phyloP scores from a whole-genome alignment of 1,284 basidiomycete genomes.

The Sanghuangporus weigelae region DNA sequence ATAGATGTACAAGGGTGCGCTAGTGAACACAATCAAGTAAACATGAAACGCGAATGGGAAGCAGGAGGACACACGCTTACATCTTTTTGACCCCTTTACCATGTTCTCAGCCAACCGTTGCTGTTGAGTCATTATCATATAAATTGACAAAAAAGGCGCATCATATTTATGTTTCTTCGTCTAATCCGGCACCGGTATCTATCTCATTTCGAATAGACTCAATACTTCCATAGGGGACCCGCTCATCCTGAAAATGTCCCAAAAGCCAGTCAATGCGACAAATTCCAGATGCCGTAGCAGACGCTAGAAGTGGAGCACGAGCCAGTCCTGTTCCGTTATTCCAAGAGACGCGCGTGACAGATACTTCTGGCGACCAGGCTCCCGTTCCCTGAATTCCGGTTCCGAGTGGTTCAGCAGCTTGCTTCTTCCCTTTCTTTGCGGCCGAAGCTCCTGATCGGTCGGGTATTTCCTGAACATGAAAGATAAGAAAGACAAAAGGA shows the following conservation, averaged over 20 bases:
- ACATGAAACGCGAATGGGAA: too few species aligned
- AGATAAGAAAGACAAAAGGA: conserved; percentile 33
- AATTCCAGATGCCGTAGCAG: conserved; percentile 76
- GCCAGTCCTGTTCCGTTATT: conserved; percentile 68
- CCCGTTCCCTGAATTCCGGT: conserved; percentile 35
- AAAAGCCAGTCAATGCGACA: conserved; percentile 76
- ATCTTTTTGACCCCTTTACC: not conserved
- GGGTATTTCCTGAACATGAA: conserved; percentile 33
- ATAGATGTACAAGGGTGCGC: too few species aligned
- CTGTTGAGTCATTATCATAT: too few species aligned
- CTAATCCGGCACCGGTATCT: conserved; percentile 7
- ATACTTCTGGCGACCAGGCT: conserved; percentile 73
- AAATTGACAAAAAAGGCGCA: not conserved
- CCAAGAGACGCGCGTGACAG: conserved; percentile 76
- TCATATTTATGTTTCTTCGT: conserved; percentile 4
- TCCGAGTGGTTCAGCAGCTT: conserved; percentile 23
- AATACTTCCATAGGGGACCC: conserved; percentile 54
- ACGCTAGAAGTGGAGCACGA: conserved; percentile 65
- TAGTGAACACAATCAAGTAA: too few species aligned
- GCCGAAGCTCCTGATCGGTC: conserved; percentile 25
- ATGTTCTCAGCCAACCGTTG: not conserved
- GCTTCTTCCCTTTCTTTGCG: conserved; percentile 26
- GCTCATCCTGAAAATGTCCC: conserved; percentile 61
- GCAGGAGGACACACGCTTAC: too few species aligned
- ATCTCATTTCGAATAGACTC: conserved; percentile 33